Percentiles rank a stretch among this genome's conserved stretches.
Evolutionary conservation across 2,329 filamentous ascomycete genomes (phyloP).

Genomic region (Aureobasidium sp.): DNA sequence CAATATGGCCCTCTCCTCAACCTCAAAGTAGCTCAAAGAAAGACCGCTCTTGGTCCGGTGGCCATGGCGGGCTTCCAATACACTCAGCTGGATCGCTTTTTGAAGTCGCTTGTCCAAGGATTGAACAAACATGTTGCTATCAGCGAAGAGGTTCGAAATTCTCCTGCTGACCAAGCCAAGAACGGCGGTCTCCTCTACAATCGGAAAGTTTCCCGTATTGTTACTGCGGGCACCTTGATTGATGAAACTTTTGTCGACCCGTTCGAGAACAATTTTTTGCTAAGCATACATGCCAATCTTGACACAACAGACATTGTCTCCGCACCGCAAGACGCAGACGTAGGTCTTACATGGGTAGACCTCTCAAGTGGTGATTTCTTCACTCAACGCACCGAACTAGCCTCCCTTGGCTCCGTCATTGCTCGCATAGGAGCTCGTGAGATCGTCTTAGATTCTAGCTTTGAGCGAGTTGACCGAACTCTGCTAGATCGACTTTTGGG

Average conservation of each 20-base stretch:
- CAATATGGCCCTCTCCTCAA: conserved; percentile 79
- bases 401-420: conserved; percentile 68
- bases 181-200: conserved; percentile 75
- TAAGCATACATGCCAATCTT: conserved; percentile 60
- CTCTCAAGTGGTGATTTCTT: conserved; percentile 91
- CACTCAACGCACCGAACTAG: conserved; percentile 65
- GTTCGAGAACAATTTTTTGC: conserved; percentile 84
- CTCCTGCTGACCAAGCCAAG: conserved; percentile 59
- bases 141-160: conserved; percentile 82
- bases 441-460: conserved; percentile 59
- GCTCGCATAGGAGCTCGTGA: conserved; percentile 78
- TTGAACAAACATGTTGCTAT: conserved; percentile 86
- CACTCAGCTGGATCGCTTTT: conserved; percentile 83
- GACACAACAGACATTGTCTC: neutral
- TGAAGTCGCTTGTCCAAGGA: conserved; percentile 90
- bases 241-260: conserved; percentile 97
- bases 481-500: conserved; percentile 23
- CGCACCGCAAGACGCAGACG: conserved; percentile 22
- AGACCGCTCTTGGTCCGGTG: conserved; percentile 68
- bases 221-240: conserved; percentile 91
- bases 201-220: conserved; percentile 73
- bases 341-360: conserved; percentile 90
- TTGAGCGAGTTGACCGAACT: conserved; percentile 39
- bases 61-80: conserved; percentile 95
- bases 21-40: conserved; percentile 76